Evolutionary conservation across 768 basidiomycete genomes (phyloP).

Genomic region (Dacryopinax spathularia): DNA sequence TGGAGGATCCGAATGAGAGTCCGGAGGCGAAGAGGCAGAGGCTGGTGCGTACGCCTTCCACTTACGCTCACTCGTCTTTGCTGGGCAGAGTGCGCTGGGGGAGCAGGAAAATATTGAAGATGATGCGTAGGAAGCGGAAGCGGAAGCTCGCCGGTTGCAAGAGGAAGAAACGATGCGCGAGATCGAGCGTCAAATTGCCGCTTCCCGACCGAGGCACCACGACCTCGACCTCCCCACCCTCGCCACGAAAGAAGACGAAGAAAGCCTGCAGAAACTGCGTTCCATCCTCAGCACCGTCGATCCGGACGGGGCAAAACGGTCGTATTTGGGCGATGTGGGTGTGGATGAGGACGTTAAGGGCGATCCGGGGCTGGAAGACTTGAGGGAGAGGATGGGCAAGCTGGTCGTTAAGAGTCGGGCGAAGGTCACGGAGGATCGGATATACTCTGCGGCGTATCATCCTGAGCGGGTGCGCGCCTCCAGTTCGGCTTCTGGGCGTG

Average conservation of each 20-base stretch:
- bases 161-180: constrained; percentile 47
- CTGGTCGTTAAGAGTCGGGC: constrained; percentile 61
- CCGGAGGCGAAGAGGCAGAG: background rate
- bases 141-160: constrained; percentile 47
- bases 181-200: constrained; percentile 30
- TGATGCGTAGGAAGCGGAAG: constrained; percentile 35
- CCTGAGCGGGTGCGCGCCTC: constrained; percentile 36
- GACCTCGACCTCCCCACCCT: constrained; percentile 48
- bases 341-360: constrained; percentile 31
- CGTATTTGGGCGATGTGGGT: constrained; percentile 4
- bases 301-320: constrained; percentile 29
- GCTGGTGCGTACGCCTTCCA: background rate
- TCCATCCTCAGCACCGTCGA: constrained; percentile 32
- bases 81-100: no score
- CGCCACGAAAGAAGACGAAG: constrained; percentile 32
- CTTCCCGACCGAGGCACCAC: constrained; percentile 41
- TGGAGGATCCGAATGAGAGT: background rate
- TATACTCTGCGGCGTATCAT: constrained; percentile 71
- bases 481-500: background rate
- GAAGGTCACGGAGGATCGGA: constrained; percentile 59
- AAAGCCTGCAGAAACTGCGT: constrained; percentile 36
- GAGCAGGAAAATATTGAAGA: constrained; percentile 38
- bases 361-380: constrained; percentile 25
- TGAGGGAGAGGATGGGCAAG: constrained; percentile 40
- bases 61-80: background rate